A percentile compares a stretch with the other conserved stretches of the same genome.
Evolutionary conservation across 2,329 filamentous ascomycete species (phyloP).

Genomic region (Cercospora brassicicola): DNA sequence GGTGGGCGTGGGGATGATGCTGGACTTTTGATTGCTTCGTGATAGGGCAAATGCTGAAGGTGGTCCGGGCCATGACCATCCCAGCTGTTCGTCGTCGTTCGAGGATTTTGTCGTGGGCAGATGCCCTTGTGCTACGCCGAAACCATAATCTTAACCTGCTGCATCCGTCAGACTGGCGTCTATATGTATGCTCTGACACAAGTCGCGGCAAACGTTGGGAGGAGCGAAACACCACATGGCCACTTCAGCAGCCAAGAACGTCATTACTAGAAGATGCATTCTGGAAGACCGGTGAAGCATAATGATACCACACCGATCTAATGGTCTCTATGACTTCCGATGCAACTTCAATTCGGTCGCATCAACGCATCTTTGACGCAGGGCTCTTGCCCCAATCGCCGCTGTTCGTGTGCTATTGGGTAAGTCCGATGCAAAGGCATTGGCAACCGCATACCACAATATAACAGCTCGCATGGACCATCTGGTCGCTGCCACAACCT

Average conservation of each 20-base stretch:
- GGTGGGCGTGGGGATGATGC: conserved; percentile 75
- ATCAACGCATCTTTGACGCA: neutral
- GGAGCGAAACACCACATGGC: neutral
- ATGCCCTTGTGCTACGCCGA: neutral
- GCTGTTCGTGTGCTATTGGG: neutral
- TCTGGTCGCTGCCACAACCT: neutral
- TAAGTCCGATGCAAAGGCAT: neutral
- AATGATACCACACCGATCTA: neutral
- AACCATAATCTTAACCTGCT: neutral
- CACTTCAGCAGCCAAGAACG: neutral
- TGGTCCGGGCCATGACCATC: neutral
- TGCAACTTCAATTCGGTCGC: neutral
- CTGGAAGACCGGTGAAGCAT: neutral
- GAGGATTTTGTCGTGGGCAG: neutral
- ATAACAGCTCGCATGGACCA: neutral
- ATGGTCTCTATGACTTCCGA: neutral
- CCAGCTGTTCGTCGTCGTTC: neutral
- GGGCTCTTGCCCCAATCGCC: neutral
- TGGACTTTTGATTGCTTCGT: conserved; percentile 69
- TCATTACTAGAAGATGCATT: neutral
- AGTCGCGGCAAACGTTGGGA: neutral
- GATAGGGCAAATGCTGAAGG: neutral
- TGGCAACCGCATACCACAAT: neutral
- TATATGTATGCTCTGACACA: neutral
- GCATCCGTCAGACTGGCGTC: neutral